These are phyloP conservation scores for Graphium sp. DNA, from an alignment of 2,329 filamentous ascomycete genomes.

Conservation along the genomic window DNA sequence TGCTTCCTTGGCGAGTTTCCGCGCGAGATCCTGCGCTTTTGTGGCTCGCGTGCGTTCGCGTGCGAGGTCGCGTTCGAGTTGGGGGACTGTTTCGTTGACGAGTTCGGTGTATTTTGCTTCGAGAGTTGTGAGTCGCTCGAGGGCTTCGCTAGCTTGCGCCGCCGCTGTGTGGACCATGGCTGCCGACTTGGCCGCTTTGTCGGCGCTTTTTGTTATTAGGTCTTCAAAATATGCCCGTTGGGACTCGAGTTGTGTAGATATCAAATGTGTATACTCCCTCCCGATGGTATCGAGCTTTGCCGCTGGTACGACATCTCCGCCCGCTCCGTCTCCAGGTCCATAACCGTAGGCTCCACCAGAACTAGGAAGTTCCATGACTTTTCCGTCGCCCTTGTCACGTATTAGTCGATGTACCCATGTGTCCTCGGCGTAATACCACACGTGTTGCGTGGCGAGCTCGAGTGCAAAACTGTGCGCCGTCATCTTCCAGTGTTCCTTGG, in stretches of 20 bases:
- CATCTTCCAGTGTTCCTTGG: slow-evolving; percentile 83
- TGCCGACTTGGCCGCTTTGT: slow-evolving; percentile 68
- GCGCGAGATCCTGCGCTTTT: slow-evolving; percentile 60
- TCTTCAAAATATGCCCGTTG: slow-evolving; percentile 92
- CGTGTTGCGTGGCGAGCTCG: slow-evolving; percentile 82
- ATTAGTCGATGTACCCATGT: slow-evolving; percentile 93
- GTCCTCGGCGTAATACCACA: slow-evolving; percentile 96
- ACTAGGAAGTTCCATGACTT: slow-evolving; percentile 75
- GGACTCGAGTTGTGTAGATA: slow-evolving; percentile 83
- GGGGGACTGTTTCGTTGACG: slow-evolving; percentile 37
- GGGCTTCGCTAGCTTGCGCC: slow-evolving; percentile 27
- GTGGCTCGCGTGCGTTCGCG: slow-evolving; percentile 51
- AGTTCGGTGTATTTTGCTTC: slow-evolving; percentile 27
- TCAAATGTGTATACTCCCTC: slow-evolving; percentile 84
- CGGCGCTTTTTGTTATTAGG: slow-evolving; percentile 70
- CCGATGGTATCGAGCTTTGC: slow-evolving; percentile 62
- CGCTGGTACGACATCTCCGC: slow-evolving; percentile 59
- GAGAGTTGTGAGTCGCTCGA: slow-evolving; percentile 32
- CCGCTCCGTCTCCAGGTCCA: slow-evolving; percentile 26
- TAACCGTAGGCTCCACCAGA: slow-evolving; percentile 9
- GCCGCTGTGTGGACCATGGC: slow-evolving; percentile 47
- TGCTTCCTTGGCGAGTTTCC: slow-evolving; percentile 56
- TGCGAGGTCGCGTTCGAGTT: slow-evolving; percentile 55
- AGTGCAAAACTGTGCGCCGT: slow-evolving; percentile 84
- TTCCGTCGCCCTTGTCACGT: slow-evolving; percentile 81